Evolutionary conservation across 2,329 filamentous ascomycete genomes (phyloP), one percentile per base, ranked within the genome.

Genomic region (Pestalotiopsis sp.): DNA sequence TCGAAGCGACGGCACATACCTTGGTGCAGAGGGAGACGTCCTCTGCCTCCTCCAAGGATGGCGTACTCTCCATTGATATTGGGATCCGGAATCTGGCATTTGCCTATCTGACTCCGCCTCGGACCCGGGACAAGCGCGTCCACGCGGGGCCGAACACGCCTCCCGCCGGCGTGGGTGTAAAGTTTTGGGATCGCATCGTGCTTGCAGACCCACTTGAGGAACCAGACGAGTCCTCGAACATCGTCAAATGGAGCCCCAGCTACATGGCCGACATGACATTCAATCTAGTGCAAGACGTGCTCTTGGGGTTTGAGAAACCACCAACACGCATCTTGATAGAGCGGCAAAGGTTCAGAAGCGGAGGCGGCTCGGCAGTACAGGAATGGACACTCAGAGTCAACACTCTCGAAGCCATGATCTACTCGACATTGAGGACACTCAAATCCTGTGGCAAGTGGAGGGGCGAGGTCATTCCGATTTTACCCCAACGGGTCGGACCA

Each of bases 341-440:
- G 76, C 82, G 84, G 20, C 87, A 89, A 74, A 85, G 87, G 4
- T 88, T 84, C 74, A 90, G 93, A 2, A 90, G 89, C 2, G 86
- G 85, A n/a, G 88, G 91, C 9, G 85, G 82, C 0, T 81, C 87
- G 0, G 86, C 89, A 0, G 89, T 97, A 1, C 88, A 90, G 69
- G 93, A 97, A 79, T 97, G 93, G 93, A 95, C 93, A 3, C 78
- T 96, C 56, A 85, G 93, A 1, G 93, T 97, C 9, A 95, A 95
- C 72, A 91, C 92, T 74, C 86, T 97, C 25, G 93, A 97, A 78
- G 89, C 90, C 4, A 96, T 96, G 90, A 80, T 97, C 0, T 92
- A 94, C 83, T 91, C 91, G 9, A 85, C 90, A 13, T 78, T 95
- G 49, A 83, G 86, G 65, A 87, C 90, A 0, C 75, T 93, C 62